Base-by-base conservation (phyloP, 352 stramenopile genomes). In the Pythium insidiosum region DNA sequence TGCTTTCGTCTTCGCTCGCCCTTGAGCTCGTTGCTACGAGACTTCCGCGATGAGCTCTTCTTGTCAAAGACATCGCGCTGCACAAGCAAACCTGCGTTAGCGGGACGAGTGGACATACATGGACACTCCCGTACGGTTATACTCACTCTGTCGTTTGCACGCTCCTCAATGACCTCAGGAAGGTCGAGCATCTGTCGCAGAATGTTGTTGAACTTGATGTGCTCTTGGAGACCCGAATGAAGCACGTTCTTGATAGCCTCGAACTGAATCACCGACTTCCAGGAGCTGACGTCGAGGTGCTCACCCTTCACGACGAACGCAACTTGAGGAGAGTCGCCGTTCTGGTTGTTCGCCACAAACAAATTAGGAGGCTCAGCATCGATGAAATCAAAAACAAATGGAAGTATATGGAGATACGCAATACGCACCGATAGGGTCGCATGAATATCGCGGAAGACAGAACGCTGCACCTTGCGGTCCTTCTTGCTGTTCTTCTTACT, bases 401-500 rank as follows among this genome's bases (percentile, higher is more conserved):
- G n/a, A n/a, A n/a, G n/a, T n/a, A n/a, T n/a, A n/a, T n/a, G n/a
- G n/a, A n/a, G n/a, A n/a, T n/a, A n/a, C n/a, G n/a, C n/a, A n/a
- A n/a, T 15, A 58, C 73, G 31, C 65, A 91, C 79, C 29, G 66
- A 61, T 22, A 94, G 61, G 4, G 82, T 92, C 2, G 68, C 78
- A 38, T 92, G 51, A 45, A 94, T 81, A 44, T 94, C 79, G 18
- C 82, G 75, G 38, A 94, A 94, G 11, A 91, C 77, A 31, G 80
- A 64, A 21, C 77, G 74, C 53, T 94, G 82, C 2, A 75, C 75
- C 45, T 94, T 94, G 21, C 82, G 79, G 34, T 94, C 82, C 38
- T 91, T 90, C 51, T 94, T 94, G 63, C 74, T 91, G 56, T 80
- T 90, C 53, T 88, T 92, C 63, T 94, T 94, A 65, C 73, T 92